Evolutionary conservation across 2,329 filamentous ascomycete genomes (phyloP).

Genomic region (Plenodomus biglobosus): DNA sequence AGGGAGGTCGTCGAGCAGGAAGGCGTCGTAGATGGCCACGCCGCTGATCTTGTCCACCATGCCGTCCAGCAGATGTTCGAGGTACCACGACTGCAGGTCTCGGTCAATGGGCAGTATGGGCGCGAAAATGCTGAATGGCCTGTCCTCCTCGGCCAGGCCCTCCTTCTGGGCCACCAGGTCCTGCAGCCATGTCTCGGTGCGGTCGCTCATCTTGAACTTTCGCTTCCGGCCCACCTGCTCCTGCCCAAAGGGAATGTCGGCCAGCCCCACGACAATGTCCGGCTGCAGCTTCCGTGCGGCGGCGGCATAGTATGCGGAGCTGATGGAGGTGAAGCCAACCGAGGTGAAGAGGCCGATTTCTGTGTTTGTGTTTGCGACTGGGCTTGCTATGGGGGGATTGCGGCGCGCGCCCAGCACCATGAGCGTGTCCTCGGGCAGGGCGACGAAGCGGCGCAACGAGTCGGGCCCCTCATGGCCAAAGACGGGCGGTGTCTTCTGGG

Average conservation of each 20-base stretch:
- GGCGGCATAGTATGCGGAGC: conserved; percentile 68
- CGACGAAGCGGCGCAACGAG: conserved; percentile 75
- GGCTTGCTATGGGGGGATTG: conserved; percentile 71
- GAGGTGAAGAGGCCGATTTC: conserved; percentile 80
- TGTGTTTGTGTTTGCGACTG: conserved; percentile 67
- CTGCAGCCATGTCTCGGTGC: conserved; percentile 80
- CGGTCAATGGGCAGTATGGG: conserved; percentile 73
- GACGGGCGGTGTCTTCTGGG: conserved; percentile 53
- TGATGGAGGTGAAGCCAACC: conserved; percentile 76
- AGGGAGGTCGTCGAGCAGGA: conserved; percentile 68
- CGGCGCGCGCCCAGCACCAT: conserved; percentile 77
- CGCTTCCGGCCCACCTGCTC: conserved; percentile 67
- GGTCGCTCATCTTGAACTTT: conserved; percentile 78
- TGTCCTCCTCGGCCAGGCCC: conserved; percentile 32
- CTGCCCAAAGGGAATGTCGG: conserved; percentile 67
- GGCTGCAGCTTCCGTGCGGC: conserved; percentile 67
- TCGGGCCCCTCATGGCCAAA: conserved; percentile 52
- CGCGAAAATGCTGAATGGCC: conserved; percentile 53
- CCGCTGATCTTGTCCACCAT: conserved; percentile 57
- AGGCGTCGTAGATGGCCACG: conserved; percentile 76
- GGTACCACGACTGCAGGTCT: conserved; percentile 75
- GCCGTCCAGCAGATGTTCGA: conserved; percentile 71
- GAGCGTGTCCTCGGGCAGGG: conserved; percentile 64
- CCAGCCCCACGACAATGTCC: conserved; percentile 77
- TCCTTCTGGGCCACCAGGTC: conserved; percentile 60